A percentile compares a stretch with the other conserved stretches of the same genome.
Evolutionary conservation across 2,329 filamentous ascomycete genomes (phyloP).

Genomic region (Exophiala alcalophila): DNA sequence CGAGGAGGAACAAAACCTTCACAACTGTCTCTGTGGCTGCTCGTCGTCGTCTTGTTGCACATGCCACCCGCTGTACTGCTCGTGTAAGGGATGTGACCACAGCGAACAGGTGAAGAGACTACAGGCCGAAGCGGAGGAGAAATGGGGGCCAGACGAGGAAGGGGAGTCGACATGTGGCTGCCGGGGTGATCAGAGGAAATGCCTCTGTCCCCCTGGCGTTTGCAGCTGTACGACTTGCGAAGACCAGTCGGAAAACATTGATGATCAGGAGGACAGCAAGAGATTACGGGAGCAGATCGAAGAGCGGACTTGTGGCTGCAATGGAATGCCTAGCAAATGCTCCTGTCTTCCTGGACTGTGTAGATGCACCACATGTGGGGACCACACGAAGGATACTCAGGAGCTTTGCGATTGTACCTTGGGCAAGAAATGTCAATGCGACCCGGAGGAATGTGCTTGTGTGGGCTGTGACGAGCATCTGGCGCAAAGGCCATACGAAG

Average conservation of each 20-base stretch:
- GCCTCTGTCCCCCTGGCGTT: conserved; percentile 4
- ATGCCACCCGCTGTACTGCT: conserved; percentile 12
- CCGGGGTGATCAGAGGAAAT: not conserved
- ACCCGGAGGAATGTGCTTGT: not conserved
- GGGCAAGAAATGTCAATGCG: not conserved
- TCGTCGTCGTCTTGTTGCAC: not conserved
- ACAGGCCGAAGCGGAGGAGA: not conserved
- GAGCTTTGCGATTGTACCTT: not conserved
- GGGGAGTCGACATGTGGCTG: conserved; percentile 1
- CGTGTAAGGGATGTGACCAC: conserved; percentile 10
- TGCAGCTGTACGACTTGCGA: conserved; percentile 2
- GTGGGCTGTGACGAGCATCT: not conserved
- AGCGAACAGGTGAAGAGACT: conserved; percentile 5
- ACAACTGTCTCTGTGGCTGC: conserved; percentile 8
- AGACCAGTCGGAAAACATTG: not conserved
- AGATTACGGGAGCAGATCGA: not conserved
- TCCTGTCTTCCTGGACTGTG: conserved; percentile 8
- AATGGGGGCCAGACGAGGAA: conserved; percentile 1
- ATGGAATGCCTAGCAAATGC: not conserved
- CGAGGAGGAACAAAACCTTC: not conserved
- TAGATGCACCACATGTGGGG: not conserved
- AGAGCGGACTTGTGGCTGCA: not conserved
- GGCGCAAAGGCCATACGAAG: too few species aligned
- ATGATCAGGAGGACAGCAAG: not conserved
- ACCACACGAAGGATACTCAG: not conserved